Conservation (phyloP, 2,329 filamentous ascomycete genomes). For the Ceratocystis lukuohia region DNA sequence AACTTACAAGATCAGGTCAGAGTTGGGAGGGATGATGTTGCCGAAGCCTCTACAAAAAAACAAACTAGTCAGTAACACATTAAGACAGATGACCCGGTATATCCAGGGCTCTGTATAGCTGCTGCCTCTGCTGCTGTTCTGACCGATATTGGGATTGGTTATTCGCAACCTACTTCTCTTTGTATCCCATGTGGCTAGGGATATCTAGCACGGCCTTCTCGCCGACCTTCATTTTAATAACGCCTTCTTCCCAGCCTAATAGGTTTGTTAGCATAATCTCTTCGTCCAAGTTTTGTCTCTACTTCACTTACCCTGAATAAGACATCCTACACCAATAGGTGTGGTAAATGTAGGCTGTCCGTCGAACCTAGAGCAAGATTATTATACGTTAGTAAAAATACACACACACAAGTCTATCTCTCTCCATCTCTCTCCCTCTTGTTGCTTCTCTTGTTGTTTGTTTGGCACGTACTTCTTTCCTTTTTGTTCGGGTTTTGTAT, state of each 20-base stretch:
- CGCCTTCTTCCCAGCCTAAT: constrained; percentile 72
- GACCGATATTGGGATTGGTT: not conserved
- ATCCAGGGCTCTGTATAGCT: too few relatives aligned
- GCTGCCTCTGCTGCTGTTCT: not conserved
- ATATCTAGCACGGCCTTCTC: constrained; percentile 83
- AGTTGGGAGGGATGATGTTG: constrained; percentile 58
- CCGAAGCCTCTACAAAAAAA: constrained; percentile 53
- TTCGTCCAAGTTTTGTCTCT: not conserved
- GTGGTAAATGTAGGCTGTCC: constrained; percentile 64
- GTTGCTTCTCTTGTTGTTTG: not conserved
- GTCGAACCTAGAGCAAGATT: constrained; percentile 49
- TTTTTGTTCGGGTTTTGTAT: constrained; percentile 45
- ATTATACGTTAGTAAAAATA: too few relatives aligned
- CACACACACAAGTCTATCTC: not conserved
- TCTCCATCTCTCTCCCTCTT: not conserved
- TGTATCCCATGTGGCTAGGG: constrained; percentile 55
- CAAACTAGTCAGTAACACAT: not conserved
- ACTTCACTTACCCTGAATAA: constrained; percentile 62
- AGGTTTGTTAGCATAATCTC: not conserved
- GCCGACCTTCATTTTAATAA: constrained; percentile 72
- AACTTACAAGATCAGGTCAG: constrained; percentile 74
- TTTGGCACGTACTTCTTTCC: constrained; percentile 51
- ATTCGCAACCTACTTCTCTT: constrained; percentile 38
- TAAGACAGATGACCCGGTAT: not conserved
- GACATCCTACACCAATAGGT: constrained; percentile 64